Conservation (phyloP, 257 asterid species). For the Fraxinus americana region DNA sequence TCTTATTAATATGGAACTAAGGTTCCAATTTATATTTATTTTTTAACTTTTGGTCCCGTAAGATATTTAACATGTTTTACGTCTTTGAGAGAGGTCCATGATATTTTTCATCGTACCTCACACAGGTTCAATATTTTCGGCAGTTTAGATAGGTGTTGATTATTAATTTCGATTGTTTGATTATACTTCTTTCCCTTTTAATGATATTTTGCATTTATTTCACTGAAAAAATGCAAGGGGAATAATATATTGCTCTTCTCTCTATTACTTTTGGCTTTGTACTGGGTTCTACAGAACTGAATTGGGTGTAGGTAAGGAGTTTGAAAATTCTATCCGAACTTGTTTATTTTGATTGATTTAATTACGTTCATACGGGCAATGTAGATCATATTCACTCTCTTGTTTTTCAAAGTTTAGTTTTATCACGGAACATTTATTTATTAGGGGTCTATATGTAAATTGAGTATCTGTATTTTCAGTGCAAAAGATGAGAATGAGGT, state of each 20-base stretch:
- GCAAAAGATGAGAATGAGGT: constrained; percentile 85
- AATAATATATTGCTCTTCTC: neutral
- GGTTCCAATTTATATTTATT: neutral
- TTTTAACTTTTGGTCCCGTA: neutral
- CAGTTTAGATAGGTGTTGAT: neutral
- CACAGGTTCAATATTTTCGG: neutral
- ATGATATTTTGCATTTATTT: neutral
- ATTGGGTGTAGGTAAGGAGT: neutral
- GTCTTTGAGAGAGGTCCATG: neutral
- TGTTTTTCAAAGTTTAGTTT: neutral
- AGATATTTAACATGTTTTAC: neutral
- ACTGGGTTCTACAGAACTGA: neutral
- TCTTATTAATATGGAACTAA: neutral
- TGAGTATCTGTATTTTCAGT: constrained; percentile 42
- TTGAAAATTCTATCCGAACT: neutral
- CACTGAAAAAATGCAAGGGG: neutral
- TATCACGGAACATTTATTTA: neutral
- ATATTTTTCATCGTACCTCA: neutral
- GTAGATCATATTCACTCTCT: neutral
- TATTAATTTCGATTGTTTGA: neutral
- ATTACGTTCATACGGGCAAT: neutral
- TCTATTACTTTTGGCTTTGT: neutral
- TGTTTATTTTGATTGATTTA: neutral
- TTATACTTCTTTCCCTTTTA: neutral
- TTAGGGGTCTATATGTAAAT: constrained; percentile 5